Evolutionary conservation across 2,329 filamentous ascomycete genomes (phyloP).

Genomic region (Aspergillus sp.): DNA sequence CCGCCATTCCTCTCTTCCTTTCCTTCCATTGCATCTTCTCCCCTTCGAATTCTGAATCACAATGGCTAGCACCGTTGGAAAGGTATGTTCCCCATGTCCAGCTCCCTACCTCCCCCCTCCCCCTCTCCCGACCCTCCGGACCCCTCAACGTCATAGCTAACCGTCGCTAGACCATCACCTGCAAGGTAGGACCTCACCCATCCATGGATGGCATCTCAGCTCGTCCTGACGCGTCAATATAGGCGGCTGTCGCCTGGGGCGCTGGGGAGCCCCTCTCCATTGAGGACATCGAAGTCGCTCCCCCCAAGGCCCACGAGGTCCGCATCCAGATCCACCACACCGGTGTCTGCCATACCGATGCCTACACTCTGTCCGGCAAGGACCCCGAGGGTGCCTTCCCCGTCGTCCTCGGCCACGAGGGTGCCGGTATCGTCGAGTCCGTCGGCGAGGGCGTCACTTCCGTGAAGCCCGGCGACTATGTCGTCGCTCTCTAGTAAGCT

Average conservation of each 20-base stretch:
- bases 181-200: slow-evolving; percentile 58
- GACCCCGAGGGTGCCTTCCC: slow-evolving; percentile 95
- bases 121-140: not conserved
- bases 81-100: not conserved
- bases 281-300: slow-evolving; percentile 88
- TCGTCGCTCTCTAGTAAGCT: slow-evolving; percentile 79
- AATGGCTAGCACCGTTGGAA: slow-evolving; percentile 10
- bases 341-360: slow-evolving; percentile 97
- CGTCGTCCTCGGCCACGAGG: slow-evolving; percentile 84
- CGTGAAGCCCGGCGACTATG: slow-evolving; percentile 90
- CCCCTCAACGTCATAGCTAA: not conserved
- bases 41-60: not conserved
- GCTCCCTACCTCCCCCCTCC: not conserved
- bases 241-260: slow-evolving; percentile 96
- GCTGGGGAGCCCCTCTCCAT: slow-evolving; percentile 84
- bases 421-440: slow-evolving; percentile 88
- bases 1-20: not conserved
- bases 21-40: not conserved
- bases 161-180: slow-evolving; percentile 74
- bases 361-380: slow-evolving; percentile 93
- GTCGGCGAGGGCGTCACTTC: slow-evolving; percentile 92
- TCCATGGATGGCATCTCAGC: not conserved
- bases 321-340: slow-evolving; percentile 97
- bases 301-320: slow-evolving; percentile 89
- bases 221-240: not conserved